Evolutionary conservation across 768 basidiomycete species (phyloP).

Genomic region (Trametes coccinea): DNA sequence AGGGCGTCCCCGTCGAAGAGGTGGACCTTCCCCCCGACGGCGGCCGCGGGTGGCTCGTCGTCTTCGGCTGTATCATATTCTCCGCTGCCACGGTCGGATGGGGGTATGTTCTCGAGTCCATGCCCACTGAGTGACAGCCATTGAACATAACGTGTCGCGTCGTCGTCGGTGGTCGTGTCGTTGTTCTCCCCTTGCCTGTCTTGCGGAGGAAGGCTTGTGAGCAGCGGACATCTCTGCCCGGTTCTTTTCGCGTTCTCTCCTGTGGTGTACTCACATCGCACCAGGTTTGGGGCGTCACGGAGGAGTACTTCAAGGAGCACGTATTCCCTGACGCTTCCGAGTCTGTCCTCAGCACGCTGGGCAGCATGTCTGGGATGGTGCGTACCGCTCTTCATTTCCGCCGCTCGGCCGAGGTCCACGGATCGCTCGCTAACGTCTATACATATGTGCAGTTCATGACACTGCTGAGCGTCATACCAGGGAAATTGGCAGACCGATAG

Average conservation of each 20-base stretch:
- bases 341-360: constrained; percentile 24
- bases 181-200: background rate
- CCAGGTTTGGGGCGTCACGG: constrained; percentile 37
- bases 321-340: constrained; percentile 27
- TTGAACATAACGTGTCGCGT: constrained; percentile 4
- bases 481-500: constrained; percentile 28
- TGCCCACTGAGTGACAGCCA: background rate
- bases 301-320: constrained; percentile 36
- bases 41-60: constrained; percentile 27
- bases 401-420: background rate
- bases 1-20: constrained; percentile 7
- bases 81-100: constrained; percentile 26
- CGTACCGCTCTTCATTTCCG: background rate
- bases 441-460: constrained; percentile 24
- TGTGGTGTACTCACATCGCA: constrained; percentile 20
- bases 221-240: constrained; percentile 26
- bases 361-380: constrained; percentile 26
- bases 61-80: constrained; percentile 26
- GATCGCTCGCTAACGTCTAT: background rate
- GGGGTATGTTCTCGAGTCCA: constrained; percentile 25
- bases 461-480: constrained; percentile 21
- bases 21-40: constrained; percentile 25
- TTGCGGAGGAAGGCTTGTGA: constrained; percentile 26
- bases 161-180: background rate
- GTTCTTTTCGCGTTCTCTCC: constrained; percentile 23